These are phyloP conservation scores for Closterium sp. DNA, from an alignment of 139 green algal species.

Conservation along the genomic window DNA sequence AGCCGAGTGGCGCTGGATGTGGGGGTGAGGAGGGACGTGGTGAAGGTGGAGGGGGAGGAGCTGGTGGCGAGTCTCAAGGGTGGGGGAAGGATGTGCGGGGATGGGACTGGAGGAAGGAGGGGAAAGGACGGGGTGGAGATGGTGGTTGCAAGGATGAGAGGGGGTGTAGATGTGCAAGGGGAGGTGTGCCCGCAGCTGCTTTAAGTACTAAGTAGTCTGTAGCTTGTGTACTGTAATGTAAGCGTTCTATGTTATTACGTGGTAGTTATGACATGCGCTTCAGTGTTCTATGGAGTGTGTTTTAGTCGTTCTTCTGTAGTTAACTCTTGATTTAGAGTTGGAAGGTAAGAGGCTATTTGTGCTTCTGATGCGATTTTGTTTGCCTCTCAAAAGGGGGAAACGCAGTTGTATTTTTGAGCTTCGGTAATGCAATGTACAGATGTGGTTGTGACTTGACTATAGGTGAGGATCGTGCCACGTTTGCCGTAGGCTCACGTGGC, in stretches of 20 bases:
- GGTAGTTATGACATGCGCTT: too few relatives aligned
- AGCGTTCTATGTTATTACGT: too few relatives aligned
- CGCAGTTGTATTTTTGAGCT: too few relatives aligned
- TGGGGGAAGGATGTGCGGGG: not conserved
- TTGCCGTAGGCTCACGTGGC: not conserved
- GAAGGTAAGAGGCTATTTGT: too few relatives aligned
- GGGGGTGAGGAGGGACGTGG: constrained; percentile 17
- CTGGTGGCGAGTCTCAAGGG: constrained; percentile 26
- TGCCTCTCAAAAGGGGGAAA: too few relatives aligned
- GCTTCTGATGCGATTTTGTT: too few relatives aligned
- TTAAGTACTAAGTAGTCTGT: not conserved
- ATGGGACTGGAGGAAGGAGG: not conserved
- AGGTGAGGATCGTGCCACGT: not conserved
- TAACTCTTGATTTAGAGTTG: too few relatives aligned
- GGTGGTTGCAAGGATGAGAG: not conserved
- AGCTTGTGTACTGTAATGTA: too few relatives aligned
- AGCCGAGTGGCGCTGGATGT: constrained; percentile 7
- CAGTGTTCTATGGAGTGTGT: too few relatives aligned
- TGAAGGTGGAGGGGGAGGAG: constrained; percentile 30
- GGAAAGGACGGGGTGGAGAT: not conserved
- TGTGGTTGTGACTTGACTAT: not conserved
- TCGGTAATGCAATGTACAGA: not conserved
- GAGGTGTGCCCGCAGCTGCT: not conserved
- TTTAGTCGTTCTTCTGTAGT: too few relatives aligned
- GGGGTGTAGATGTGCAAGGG: not conserved